Conservation (phyloP, 805 yeast genomes). For the Saturnispora silvae region DNA sequence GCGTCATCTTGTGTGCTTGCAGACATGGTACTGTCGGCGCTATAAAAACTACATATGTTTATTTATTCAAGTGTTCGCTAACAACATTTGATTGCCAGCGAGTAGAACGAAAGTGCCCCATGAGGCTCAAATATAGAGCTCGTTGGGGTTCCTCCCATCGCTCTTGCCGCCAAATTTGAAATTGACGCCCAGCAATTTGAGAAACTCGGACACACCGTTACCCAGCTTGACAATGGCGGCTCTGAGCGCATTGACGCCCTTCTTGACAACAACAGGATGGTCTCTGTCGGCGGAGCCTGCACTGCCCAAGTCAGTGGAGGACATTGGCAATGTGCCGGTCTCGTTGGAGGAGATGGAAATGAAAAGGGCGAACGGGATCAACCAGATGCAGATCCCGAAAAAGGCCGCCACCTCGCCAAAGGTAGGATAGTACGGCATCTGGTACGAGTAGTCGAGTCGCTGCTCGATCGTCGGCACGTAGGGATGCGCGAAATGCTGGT, state of each 20-base stretch:
- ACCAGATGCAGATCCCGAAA: slow-evolving; percentile 89
- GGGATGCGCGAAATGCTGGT: slow-evolving; percentile 66
- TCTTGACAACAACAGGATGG: too few species aligned
- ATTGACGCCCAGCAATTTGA: slow-evolving; percentile 56
- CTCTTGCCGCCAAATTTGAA: slow-evolving; percentile 20
- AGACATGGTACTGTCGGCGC: too few species aligned
- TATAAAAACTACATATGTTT: too few species aligned
- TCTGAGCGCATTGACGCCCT: slow-evolving; percentile 60
- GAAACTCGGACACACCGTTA: slow-evolving; percentile 33
- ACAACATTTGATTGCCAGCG: too few species aligned
- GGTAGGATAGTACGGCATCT: slow-evolving; percentile 60
- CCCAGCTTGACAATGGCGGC: slow-evolving; percentile 46
- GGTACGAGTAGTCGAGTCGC: slow-evolving; percentile 46
- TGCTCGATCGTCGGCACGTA: slow-evolving; percentile 59
- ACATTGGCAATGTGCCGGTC: slow-evolving; percentile 64
- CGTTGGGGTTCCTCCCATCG: slow-evolving; percentile 20
- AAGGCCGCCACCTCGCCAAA: slow-evolving; percentile 91
- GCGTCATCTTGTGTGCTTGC: too few species aligned
- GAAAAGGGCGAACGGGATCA: slow-evolving; percentile 85
- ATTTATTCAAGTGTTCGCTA: too few species aligned
- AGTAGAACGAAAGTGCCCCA: too few species aligned
- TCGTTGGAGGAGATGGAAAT: slow-evolving; percentile 90
- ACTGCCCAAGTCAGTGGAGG: slow-evolving; percentile 19
- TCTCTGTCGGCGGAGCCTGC: slow-evolving; percentile 13
- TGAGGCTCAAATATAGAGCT: slow-evolving; percentile 22